Evolutionary conservation across 202 grass and related monocot genomes (phyloP).

Genomic region (Panicum hallii): DNA sequence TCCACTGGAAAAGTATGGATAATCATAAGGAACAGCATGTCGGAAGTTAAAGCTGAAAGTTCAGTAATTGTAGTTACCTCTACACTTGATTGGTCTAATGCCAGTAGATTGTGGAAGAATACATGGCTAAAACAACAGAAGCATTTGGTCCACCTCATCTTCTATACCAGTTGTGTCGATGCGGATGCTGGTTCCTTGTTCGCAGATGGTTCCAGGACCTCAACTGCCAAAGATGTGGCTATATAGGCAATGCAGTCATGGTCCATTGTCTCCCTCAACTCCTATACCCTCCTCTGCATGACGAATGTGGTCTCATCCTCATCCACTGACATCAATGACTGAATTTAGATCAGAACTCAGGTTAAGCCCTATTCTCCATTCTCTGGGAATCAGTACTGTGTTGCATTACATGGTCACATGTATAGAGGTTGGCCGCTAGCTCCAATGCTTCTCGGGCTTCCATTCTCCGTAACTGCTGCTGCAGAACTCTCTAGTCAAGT

Average conservation of each 20-base stretch:
- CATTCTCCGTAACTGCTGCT: slow-evolving; percentile 1
- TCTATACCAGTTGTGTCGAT: neutral
- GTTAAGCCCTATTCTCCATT: neutral
- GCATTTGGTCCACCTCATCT: neutral
- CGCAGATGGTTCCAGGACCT: neutral
- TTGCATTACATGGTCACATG: neutral
- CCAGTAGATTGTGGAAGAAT: slow-evolving; percentile 3
- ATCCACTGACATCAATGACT: neutral
- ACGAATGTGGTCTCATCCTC: neutral
- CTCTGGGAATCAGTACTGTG: neutral
- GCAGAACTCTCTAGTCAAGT: neutral
- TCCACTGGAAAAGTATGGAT: neutral
- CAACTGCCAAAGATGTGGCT: neutral
- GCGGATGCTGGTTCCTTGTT: neutral
- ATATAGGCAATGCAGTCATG: neutral
- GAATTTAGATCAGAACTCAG: neutral
- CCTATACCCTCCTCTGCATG: neutral
- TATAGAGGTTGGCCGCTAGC: neutral
- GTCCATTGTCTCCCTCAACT: neutral
- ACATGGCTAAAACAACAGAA: neutral
- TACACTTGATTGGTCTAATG: neutral
- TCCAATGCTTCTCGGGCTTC: neutral
- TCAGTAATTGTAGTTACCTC: neutral
- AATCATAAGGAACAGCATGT: neutral
- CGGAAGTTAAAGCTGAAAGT: neutral